Evolutionary conservation across 768 basidiomycete species (phyloP), one percentile per base, ranked within the genome.

Genomic region (Phylloporus sp.): DNA sequence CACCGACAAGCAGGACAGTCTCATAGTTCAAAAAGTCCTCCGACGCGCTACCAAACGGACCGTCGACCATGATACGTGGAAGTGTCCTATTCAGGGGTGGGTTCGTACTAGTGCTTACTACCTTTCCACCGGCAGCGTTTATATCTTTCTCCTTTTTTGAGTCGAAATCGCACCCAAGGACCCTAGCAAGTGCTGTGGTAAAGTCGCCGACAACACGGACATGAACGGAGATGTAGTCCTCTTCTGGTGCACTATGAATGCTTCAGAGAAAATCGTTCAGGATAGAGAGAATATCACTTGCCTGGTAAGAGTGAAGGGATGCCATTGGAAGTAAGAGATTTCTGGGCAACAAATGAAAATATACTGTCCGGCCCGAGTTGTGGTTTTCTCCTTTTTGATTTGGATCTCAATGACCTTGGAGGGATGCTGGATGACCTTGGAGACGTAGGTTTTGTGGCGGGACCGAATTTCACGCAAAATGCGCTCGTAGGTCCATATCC

Each of bases 271-370:
- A 27, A 8, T 16, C 7, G 23, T 18, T 4, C 24, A 11, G 10
- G 13, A 2, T n/a, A 31, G 29, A 31, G n/a, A 27, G 45, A 34
- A 43, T 23, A 45, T 34, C 28, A 58, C 55, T 50, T 43, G n/a
- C 85, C 85, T 87, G 29, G 92, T 95, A 54, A 97, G 80, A 15
- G 94, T 95, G 78, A 97, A 97, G 9, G 94, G 93, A 64, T 97
- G 95, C 89, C 93, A 97, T 67, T 97, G 92, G 78, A 88, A 95
- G 74, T 92, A 95, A 18, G 88, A 91, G 41, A 97, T 76, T 70
- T 92, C 89, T 9, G 94, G 95, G 72, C 91, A 93, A 57, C 76
- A 85, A 44, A 97, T 70, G 76, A 95, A 94, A 67, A 97, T 90
- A 70, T 97, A 97, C 68, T 95, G 91, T 18, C 93, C 93, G 1